These are phyloP conservation scores for Nannizziopsis barbatae DNA, from an alignment of 2,329 filamentous ascomycete genomes.

Conservation along the genomic window DNA sequence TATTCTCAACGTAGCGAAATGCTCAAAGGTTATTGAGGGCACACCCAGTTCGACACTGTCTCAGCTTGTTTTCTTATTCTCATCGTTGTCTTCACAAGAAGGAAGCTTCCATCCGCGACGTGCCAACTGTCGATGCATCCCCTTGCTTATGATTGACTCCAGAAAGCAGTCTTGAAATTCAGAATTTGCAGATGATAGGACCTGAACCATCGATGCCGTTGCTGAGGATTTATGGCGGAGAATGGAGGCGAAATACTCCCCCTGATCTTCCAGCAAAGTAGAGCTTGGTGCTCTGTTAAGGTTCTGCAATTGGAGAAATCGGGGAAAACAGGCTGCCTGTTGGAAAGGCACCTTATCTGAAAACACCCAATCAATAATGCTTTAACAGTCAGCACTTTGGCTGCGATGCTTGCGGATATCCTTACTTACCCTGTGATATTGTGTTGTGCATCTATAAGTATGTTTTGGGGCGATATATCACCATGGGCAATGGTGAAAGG, in stretches of 20 bases:
- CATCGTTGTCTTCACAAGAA: not conserved
- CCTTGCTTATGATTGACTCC: not conserved
- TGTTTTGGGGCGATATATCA: conserved; percentile 11
- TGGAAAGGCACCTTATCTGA: conserved; percentile 7
- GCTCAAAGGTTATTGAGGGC: too few relatives aligned
- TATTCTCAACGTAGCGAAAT: too few relatives aligned
- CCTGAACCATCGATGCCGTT: too few relatives aligned
- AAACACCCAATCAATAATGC: conserved; percentile 13
- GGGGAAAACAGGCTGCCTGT: conserved; percentile 10
- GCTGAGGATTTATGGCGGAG: too few relatives aligned
- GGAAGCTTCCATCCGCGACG: not conserved
- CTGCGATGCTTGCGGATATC: not conserved
- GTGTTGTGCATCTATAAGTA: conserved; percentile 12
- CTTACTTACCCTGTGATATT: conserved; percentile 12
- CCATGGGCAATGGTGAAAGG: conserved; percentile 13
- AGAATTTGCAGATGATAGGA: not conserved
- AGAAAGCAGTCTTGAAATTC: not conserved
- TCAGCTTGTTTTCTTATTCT: too few relatives aligned
- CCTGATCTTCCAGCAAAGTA: too few relatives aligned
- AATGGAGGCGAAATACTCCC: too few relatives aligned
- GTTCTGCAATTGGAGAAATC: too few relatives aligned
- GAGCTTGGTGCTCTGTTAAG: too few relatives aligned
- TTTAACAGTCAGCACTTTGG: conserved; percentile 1
- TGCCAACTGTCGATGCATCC: not conserved
- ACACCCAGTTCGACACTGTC: too few relatives aligned